Conservation (phyloP, 1,139 yeast species). For the Casaregolazyma lundiana region DNA sequence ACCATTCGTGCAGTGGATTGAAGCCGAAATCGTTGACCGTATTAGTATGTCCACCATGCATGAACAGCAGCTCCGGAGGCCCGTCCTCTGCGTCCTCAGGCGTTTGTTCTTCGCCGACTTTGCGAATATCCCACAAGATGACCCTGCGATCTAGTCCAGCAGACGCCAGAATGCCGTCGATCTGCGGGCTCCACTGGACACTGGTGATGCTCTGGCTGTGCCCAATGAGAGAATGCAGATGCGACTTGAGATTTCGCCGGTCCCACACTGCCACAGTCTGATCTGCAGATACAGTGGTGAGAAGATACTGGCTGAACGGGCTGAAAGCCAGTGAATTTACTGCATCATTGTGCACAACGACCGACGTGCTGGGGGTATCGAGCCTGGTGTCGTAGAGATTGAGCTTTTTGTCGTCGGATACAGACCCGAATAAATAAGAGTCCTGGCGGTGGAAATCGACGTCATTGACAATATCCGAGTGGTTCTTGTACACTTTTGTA, state of each 20-base stretch:
- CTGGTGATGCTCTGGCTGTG: conserved; percentile 64
- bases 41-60: conserved; percentile 84
- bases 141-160: conserved; percentile 72
- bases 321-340: conserved; percentile 66
- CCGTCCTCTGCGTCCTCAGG: conserved; percentile 42
- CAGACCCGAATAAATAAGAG: conserved; percentile 62
- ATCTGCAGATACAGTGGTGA: conserved; percentile 67
- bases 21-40: conserved; percentile 84
- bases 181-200: conserved; percentile 73
- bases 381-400: conserved; percentile 66
- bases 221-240: conserved; percentile 39
- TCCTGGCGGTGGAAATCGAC: conserved; percentile 44
- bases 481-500: conserved; percentile 24
- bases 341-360: conserved; percentile 38
- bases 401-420: conserved; percentile 65
- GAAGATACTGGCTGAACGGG: conserved; percentile 46
- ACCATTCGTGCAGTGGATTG: conserved; percentile 69
- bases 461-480: conserved; percentile 36
- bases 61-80: conserved; percentile 41
- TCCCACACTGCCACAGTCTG: conserved; percentile 68
- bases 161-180: conserved; percentile 60
- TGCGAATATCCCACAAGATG: conserved; percentile 62
- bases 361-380: conserved; percentile 19
- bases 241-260: conserved; percentile 41
- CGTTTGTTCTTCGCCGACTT: conserved; percentile 38